These are phyloP conservation scores for Malassezia pachydermatis DNA, from an alignment of 1,284 basidiomycete species.

Conservation along the genomic window DNA sequence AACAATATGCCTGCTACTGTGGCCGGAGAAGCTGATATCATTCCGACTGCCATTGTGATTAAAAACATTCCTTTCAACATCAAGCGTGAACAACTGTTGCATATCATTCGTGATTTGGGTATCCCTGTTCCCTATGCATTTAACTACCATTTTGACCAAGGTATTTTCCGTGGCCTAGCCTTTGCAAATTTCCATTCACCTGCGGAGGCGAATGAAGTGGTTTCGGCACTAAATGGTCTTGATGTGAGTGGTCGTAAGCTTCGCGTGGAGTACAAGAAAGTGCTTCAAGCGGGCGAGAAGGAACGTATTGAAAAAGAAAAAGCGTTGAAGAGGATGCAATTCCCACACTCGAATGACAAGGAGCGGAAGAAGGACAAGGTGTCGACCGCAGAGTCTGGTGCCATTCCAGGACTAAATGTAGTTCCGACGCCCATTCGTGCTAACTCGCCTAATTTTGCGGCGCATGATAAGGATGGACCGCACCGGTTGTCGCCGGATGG, in stretches of 20 bases:
- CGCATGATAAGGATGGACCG: not conserved
- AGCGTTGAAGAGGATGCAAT: conserved; percentile 88
- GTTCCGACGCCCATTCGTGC: not conserved
- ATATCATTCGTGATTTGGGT: conserved; percentile 83
- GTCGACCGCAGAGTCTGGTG: not conserved
- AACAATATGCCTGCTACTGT: not conserved
- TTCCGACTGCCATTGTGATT: conserved; percentile 97
- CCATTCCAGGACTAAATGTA: not conserved
- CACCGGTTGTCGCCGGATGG: not conserved
- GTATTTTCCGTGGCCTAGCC: conserved; percentile 90
- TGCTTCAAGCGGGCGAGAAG: conserved; percentile 95
- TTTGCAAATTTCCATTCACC: conserved; percentile 95
- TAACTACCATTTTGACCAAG: conserved; percentile 54
- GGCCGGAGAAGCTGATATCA: conserved; percentile 73
- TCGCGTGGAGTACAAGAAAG: conserved; percentile 98
- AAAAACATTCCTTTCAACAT: conserved; percentile 99
- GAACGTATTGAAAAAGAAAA: conserved; percentile 98
- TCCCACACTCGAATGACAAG: conserved; percentile 38
- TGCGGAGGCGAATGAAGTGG: conserved; percentile 84
- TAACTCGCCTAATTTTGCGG: not conserved
- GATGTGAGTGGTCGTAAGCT: conserved; percentile 97
- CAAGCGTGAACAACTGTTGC: conserved; percentile 84
- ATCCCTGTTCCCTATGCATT: conserved; percentile 99
- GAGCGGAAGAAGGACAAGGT: conserved; percentile 24
- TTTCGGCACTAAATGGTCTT: conserved; percentile 76